phyloP scores from a whole-genome alignment of 139 green algal genomes.

The Protoeuglena noctilucae region DNA sequence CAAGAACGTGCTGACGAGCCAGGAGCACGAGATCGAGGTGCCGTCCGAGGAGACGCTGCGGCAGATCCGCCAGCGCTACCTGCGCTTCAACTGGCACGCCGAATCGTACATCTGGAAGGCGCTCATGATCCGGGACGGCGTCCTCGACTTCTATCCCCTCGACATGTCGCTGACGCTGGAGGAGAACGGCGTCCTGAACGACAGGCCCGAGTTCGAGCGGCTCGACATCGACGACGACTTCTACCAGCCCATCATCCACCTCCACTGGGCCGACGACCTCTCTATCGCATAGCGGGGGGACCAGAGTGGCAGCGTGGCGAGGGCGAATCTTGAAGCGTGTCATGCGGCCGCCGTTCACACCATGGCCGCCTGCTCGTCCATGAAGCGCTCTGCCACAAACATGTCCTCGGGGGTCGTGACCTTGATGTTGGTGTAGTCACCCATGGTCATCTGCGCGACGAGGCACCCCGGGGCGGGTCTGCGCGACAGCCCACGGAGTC shows the following conservation, averaged over 20 bases:
- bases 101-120: conserved; percentile 60
- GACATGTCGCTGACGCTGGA: conserved; percentile 32
- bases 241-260: conserved; percentile 47
- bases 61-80: conserved; percentile 53
- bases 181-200: conserved; percentile 46
- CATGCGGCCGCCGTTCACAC: too few relatives aligned
- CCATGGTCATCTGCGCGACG: conserved; percentile 47
- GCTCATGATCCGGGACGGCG: conserved; percentile 11
- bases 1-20: conserved; percentile 64
- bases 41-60: conserved; percentile 50
- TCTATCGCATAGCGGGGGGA: background rate
- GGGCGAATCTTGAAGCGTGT: too few relatives aligned
- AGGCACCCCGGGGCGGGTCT: background rate
- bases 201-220: conserved; percentile 33
- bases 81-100: conserved; percentile 52
- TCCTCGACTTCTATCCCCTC: conserved; percentile 39
- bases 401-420: conserved; percentile 74
- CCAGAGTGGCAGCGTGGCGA: too few relatives aligned
- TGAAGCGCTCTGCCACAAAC: conserved; percentile 59
- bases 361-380: conserved; percentile 37
- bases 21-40: conserved; percentile 53
- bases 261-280: conserved; percentile 69
- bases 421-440: conserved; percentile 96
- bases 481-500: too few relatives aligned
- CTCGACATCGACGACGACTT: conserved; percentile 29